phyloP scores from a whole-genome alignment of 83 land plant genomes.

The Thuja plicata region DNA sequence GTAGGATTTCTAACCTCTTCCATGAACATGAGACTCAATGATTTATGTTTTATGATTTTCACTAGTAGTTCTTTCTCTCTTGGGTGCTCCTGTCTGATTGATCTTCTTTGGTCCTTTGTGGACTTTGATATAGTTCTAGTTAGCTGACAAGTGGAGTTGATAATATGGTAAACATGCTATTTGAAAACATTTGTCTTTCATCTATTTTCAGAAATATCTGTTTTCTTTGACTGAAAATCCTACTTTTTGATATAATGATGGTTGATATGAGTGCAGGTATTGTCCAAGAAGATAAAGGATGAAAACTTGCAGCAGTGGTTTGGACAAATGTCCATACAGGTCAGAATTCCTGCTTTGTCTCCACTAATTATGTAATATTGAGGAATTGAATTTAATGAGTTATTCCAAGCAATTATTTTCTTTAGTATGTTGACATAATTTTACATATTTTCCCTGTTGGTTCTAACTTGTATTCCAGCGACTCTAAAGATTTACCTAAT shows the following conservation, averaged over 20 bases:
- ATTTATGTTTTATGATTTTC: neutral
- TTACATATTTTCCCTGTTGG: neutral
- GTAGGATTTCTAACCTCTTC: neutral
- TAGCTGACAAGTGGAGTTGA: neutral
- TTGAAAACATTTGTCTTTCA: neutral
- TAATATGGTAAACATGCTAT: neutral
- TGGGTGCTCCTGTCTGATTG: neutral
- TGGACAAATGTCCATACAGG: constrained; percentile 20
- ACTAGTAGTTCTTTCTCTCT: neutral
- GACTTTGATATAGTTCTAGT: neutral
- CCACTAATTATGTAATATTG: neutral
- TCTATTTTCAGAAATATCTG: neutral
- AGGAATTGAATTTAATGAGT: constrained; percentile 8
- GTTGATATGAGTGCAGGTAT: constrained; percentile 7
- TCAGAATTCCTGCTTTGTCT: neutral
- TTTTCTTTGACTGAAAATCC: neutral
- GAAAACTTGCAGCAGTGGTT: constrained; percentile 28
- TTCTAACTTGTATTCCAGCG: no score
- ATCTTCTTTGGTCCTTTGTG: neutral
- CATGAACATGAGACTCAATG: neutral
- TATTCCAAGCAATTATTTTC: neutral
- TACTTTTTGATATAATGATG: neutral
- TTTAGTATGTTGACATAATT: neutral
- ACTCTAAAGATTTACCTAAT: no score
- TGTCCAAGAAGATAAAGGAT: constrained; percentile 22